Percentiles rank a stretch among this genome's conserved stretches.
phyloP scores from a whole-genome alignment of 345 rosid genomes.

The Murraya koenigii region DNA sequence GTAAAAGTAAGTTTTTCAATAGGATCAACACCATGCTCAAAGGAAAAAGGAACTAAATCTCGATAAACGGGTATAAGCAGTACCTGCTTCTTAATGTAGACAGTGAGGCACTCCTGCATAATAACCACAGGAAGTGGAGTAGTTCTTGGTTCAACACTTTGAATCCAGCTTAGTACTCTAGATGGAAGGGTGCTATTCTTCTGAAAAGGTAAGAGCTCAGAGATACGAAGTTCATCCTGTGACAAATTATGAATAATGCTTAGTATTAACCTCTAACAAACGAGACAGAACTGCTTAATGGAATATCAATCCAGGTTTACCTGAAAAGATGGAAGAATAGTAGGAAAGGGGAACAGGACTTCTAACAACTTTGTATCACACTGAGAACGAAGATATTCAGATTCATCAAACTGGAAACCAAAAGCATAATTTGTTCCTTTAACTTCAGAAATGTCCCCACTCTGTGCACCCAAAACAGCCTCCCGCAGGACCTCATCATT shows the following conservation, averaged over 20 bases:
- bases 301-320: constrained; percentile 35
- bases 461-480: constrained; percentile 54
- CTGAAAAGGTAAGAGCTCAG: constrained; percentile 81
- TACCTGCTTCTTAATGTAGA: constrained; percentile 82
- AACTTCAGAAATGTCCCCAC: constrained; percentile 27
- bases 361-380: constrained; percentile 56
- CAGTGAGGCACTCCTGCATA: constrained; percentile 76
- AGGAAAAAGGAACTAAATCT: constrained; percentile 3
- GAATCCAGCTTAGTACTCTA: constrained; percentile 71
- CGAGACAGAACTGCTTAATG: constrained; percentile 13
- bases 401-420: constrained; percentile 70
- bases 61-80: constrained; percentile 19
- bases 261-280: constrained; percentile 15
- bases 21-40: constrained; percentile 4
- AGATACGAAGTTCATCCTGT: constrained; percentile 65
- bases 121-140: constrained; percentile 78
- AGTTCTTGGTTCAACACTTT: constrained; percentile 49
- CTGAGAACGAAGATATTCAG: constrained; percentile 58
- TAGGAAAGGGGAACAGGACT: constrained; percentile 87
- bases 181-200: constrained; percentile 86
- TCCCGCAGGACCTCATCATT: constrained; percentile 65
- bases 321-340: constrained; percentile 84
- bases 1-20: constrained; percentile 15
- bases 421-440: constrained; percentile 67
- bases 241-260: constrained; percentile 19